A percentile compares a stretch with the other conserved stretches of the same genome.
Conservation (phyloP, 2,329 filamentous ascomycete genomes). For the Sarocladium kiliense region DNA sequence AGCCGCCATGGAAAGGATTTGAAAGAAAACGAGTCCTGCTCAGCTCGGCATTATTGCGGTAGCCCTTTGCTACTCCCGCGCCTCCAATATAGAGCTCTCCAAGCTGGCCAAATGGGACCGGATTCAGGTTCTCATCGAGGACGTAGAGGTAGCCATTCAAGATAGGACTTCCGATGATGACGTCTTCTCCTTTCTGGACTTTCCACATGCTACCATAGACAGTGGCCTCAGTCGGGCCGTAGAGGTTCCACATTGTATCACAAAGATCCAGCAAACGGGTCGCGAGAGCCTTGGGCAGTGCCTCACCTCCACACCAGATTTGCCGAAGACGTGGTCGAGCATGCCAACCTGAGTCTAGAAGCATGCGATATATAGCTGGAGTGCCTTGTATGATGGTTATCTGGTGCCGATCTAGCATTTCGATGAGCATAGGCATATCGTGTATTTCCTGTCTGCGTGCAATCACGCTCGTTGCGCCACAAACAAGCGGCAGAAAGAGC, state of each 20-base stretch:
- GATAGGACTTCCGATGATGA: constrained; percentile 13
- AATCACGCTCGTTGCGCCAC: constrained; percentile 14
- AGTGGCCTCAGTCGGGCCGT: constrained; percentile 25
- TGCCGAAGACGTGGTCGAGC: constrained; percentile 12
- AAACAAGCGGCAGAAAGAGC: constrained; percentile 14
- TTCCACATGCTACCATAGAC: constrained; percentile 16
- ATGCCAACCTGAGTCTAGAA: constrained; percentile 14
- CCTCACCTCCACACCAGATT: constrained; percentile 13
- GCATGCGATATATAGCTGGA: constrained; percentile 16
- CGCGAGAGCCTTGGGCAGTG: constrained; percentile 11
- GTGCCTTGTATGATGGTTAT: constrained; percentile 16
- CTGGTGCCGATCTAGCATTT: constrained; percentile 11
- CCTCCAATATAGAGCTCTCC: constrained; percentile 29
- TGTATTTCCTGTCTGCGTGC: constrained; percentile 12
- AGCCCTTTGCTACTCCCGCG: constrained; percentile 19
- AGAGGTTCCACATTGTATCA: constrained; percentile 18
- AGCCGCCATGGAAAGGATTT: constrained; percentile 12
- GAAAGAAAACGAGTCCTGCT: constrained; percentile 11
- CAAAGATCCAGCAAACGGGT: constrained; percentile 12
- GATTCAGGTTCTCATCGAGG: constrained; percentile 26
- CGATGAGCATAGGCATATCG: constrained; percentile 11
- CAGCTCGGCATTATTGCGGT: constrained; percentile 13
- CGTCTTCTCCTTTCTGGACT: constrained; percentile 15
- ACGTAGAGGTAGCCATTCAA: constrained; percentile 32
- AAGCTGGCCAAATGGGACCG: constrained; percentile 30